These are phyloP conservation scores for Chloris gayana DNA, from an alignment of 176 grass and related monocot genomes.

Conservation along the genomic window DNA sequence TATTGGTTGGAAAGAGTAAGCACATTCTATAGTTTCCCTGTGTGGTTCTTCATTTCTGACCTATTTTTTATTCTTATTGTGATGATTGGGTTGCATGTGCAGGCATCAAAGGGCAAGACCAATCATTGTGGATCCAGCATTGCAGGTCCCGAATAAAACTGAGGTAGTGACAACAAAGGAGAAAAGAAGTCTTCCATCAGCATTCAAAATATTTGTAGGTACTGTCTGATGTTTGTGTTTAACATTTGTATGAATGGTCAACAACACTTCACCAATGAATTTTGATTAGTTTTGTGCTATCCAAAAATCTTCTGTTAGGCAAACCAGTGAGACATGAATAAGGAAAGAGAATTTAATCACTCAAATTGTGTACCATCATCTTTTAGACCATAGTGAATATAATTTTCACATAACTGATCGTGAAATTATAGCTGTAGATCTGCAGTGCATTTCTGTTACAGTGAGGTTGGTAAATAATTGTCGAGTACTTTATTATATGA, in stretches of 20 bases:
- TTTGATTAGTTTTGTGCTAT: slow-evolving; percentile 17
- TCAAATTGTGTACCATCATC: neutral
- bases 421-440: neutral
- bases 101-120: slow-evolving; percentile 90
- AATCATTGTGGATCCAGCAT: slow-evolving; percentile 91
- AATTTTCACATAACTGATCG: slow-evolving; percentile 1
- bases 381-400: slow-evolving; percentile 1
- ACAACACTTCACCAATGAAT: neutral
- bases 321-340: neutral
- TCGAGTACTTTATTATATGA: slow-evolving; percentile 24
- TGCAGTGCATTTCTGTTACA: neutral
- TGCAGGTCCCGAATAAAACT: slow-evolving; percentile 76
- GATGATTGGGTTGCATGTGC: slow-evolving; percentile 45
- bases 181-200: slow-evolving; percentile 93
- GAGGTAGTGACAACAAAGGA: slow-evolving; percentile 89
- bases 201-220: slow-evolving; percentile 99
- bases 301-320: neutral
- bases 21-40: slow-evolving; percentile 7
- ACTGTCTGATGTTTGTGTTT: slow-evolving; percentile 40
- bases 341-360: neutral
- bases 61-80: slow-evolving; percentile 32
- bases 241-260: neutral
- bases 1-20: slow-evolving; percentile 99
- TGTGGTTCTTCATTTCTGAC: slow-evolving; percentile 14
- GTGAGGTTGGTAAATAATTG: neutral